Evolutionary conservation across 1,139 yeast species (phyloP).

Genomic region (Debaryomyces sp.): DNA sequence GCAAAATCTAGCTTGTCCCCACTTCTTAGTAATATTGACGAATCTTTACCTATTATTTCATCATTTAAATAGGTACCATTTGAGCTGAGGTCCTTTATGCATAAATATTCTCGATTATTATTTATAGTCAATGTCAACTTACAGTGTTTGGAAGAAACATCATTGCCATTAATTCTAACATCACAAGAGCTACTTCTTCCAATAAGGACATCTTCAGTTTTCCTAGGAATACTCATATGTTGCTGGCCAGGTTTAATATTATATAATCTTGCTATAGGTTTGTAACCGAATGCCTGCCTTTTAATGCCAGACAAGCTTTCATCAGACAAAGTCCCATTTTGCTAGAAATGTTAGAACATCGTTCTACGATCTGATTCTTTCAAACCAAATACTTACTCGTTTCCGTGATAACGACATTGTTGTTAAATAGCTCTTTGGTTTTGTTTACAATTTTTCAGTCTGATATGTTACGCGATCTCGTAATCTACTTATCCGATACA

Average conservation of each 20-base stretch:
- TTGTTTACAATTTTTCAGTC: constrained; percentile 7
- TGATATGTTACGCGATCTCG: constrained; percentile 4
- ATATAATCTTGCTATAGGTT: constrained; percentile 35
- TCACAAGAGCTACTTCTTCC: constrained; percentile 72
- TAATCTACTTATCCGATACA: background rate
- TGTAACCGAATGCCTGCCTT: constrained; percentile 23
- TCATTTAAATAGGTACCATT: constrained; percentile 73
- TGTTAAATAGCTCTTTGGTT: background rate
- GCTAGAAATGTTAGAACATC: constrained; percentile 5
- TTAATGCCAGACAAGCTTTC: constrained; percentile 16
- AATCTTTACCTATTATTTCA: constrained; percentile 50
- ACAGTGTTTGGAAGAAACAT: constrained; percentile 71
- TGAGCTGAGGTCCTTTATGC: constrained; percentile 60
- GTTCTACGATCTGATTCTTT: background rate
- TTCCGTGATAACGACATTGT: constrained; percentile 42
- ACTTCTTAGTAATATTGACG: constrained; percentile 52
- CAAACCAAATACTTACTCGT: constrained; percentile 33
- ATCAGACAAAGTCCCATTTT: constrained; percentile 5
- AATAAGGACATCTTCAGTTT: constrained; percentile 37
- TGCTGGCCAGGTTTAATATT: constrained; percentile 31
- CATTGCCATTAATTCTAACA: constrained; percentile 54
- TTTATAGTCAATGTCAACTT: constrained; percentile 44
- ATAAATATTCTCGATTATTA: constrained; percentile 44
- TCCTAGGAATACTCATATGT: constrained; percentile 38
- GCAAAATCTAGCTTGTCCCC: constrained; percentile 72